Percentiles rank a stretch among this genome's conserved stretches.
These are phyloP conservation scores for Bondarzewia mesenterica DNA, from an alignment of 1,284 basidiomycete species.

Conservation along the genomic window DNA sequence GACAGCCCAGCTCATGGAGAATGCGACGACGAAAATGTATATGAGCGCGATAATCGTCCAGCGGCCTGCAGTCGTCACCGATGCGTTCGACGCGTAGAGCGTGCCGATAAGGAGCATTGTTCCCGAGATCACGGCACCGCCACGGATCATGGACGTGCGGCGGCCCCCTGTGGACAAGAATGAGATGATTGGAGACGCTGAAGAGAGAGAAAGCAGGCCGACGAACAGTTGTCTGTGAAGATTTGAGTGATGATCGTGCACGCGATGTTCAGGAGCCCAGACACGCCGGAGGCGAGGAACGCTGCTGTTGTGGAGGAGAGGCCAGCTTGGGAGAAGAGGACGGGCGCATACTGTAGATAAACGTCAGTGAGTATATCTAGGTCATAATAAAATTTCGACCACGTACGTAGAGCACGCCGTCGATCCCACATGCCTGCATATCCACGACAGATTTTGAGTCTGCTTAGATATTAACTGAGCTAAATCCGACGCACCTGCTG, in stretches of 20 bases:
- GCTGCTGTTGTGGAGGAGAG: slow-evolving; percentile 35
- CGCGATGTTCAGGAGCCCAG: slow-evolving; percentile 38
- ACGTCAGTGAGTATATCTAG: neutral
- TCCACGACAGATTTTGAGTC: neutral
- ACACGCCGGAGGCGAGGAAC: slow-evolving; percentile 45
- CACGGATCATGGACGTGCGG: slow-evolving; percentile 34
- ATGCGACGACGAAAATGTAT: slow-evolving; percentile 35
- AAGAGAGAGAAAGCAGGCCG: neutral
- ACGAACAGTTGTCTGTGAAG: slow-evolving; percentile 33
- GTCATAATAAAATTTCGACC: neutral
- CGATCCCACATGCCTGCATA: slow-evolving; percentile 24
- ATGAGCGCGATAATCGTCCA: slow-evolving; percentile 40
- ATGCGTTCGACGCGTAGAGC: slow-evolving; percentile 32
- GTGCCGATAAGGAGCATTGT: slow-evolving; percentile 33
- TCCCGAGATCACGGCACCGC: slow-evolving; percentile 32
- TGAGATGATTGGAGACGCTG: neutral
- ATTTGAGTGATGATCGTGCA: slow-evolving; percentile 33
- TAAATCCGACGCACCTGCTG: slow-evolving; percentile 25
- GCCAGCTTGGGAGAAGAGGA: slow-evolving; percentile 42
- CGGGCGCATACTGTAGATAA: slow-evolving; percentile 37
- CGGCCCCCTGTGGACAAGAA: slow-evolving; percentile 35
- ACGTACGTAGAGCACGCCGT: slow-evolving; percentile 27
- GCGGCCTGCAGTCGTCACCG: slow-evolving; percentile 22
- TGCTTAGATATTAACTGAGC: neutral
- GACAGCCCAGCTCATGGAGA: slow-evolving; percentile 32